These are phyloP conservation scores for Elongisporangium undulatum DNA, from an alignment of 352 stramenopile species.

Conservation along the genomic window DNA sequence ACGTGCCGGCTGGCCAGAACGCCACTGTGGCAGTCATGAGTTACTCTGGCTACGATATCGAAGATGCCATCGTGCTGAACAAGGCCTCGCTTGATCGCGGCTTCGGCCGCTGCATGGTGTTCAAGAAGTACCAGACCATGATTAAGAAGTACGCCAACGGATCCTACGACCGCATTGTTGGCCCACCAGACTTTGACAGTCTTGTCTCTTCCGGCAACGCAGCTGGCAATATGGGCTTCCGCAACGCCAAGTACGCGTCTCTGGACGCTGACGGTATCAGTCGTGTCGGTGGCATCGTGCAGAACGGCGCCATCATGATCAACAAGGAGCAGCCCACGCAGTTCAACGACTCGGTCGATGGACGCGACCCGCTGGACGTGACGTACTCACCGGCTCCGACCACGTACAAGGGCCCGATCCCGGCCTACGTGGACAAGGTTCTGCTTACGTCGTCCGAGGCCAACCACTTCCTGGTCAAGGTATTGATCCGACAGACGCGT, in stretches of 20 bases:
- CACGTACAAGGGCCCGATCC: constrained; percentile 94
- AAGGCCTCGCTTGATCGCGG: constrained; percentile 95
- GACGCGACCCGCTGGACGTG: constrained; percentile 66
- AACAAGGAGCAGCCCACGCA: constrained; percentile 98
- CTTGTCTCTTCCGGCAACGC: constrained; percentile 41
- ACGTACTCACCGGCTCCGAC: constrained; percentile 86
- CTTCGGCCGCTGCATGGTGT: constrained; percentile 98
- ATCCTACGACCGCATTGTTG: constrained; percentile 93
- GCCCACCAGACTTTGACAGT: constrained; percentile 86
- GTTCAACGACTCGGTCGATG: constrained; percentile 86
- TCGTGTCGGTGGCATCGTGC: constrained; percentile 80
- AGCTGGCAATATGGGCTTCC: constrained; percentile 51
- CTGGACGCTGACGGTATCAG: constrained; percentile 97
- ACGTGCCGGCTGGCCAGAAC: constrained; percentile 98
- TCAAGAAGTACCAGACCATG: constrained; percentile 97
- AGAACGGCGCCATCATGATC: constrained; percentile 96
- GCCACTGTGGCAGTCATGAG: constrained; percentile 99
- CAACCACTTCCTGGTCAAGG: constrained; percentile 98
- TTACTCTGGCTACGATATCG: constrained; percentile 99
- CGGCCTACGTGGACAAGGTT: constrained; percentile 98
- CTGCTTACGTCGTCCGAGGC: constrained; percentile 97
- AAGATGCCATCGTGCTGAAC: constrained; percentile 99
- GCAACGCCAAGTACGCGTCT: constrained; percentile 90
- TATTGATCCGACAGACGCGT: constrained; percentile 94
- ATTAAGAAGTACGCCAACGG: constrained; percentile 97